These are phyloP conservation scores for Termitomyces sp. DNA, from an alignment of 768 basidiomycete species.

Conservation along the genomic window DNA sequence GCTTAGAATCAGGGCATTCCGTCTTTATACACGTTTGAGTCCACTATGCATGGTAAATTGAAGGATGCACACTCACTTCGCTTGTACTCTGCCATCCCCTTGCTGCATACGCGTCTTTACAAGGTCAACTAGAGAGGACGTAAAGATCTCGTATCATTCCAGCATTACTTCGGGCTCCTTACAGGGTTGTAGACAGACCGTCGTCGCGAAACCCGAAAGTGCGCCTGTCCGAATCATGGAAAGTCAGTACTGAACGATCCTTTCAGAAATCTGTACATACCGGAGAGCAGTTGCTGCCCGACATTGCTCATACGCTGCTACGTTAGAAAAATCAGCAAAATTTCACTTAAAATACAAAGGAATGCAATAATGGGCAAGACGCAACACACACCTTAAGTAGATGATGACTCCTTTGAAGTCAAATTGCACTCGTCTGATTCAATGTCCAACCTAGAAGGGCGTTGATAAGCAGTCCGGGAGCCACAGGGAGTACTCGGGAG, in stretches of 20 bases:
- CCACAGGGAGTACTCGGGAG: not conserved
- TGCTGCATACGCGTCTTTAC: constrained; percentile 93
- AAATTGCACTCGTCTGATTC: not conserved
- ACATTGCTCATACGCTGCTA: constrained; percentile 57
- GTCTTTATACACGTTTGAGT: constrained; percentile 24
- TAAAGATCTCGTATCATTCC: not conserved
- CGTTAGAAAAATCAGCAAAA: not conserved
- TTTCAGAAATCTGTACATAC: constrained; percentile 26
- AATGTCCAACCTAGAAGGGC: not conserved
- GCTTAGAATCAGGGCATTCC: constrained; percentile 36
- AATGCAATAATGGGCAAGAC: not conserved
- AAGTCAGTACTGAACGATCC: not conserved
- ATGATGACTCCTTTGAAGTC: not conserved
- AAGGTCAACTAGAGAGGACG: constrained; percentile 63
- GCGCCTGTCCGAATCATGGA: constrained; percentile 46
- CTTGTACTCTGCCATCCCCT: constrained; percentile 45
- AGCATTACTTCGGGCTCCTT: constrained; percentile 18
- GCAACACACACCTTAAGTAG: not conserved
- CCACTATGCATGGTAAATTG: not conserved
- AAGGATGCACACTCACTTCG: constrained; percentile 28
- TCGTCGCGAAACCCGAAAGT: constrained; percentile 74
- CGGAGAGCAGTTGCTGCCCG: constrained; percentile 62
- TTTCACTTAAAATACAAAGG: not conserved
- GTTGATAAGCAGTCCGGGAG: not conserved
- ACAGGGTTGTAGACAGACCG: constrained; percentile 76